Evolutionary conservation across 176 grass and related monocot species (phyloP).

Genomic region (Zoysia japonica): DNA sequence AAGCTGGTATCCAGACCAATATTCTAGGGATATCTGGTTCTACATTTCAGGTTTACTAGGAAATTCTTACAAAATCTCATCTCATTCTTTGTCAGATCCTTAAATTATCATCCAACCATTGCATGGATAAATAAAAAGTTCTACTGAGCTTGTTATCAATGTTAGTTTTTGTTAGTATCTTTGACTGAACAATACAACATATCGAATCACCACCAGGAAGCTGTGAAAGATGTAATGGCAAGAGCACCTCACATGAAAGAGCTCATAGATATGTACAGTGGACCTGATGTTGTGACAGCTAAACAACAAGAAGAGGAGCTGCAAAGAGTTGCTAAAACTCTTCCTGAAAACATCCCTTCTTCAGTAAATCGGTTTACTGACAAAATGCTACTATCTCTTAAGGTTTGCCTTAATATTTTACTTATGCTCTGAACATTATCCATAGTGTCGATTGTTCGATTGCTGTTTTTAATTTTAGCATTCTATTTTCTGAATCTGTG

Average conservation of each 20-base stretch:
- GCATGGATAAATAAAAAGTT: background rate
- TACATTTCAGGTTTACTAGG: background rate
- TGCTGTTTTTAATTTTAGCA: background rate
- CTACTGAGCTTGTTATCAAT: constrained; percentile 18
- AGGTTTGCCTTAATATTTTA: constrained; percentile 55
- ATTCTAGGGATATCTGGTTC: background rate
- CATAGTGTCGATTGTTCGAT: background rate
- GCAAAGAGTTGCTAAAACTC: constrained; percentile 76
- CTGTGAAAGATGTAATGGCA: constrained; percentile 63
- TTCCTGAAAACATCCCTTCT: constrained; percentile 65
- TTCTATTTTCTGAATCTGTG: background rate
- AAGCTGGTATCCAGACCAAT: background rate
- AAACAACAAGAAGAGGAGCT: constrained; percentile 87
- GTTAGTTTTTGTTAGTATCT: constrained; percentile 1
- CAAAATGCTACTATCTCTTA: constrained; percentile 68
- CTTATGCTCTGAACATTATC: constrained; percentile 17
- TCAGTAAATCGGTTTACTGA: constrained; percentile 84
- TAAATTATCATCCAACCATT: background rate
- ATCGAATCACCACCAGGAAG: constrained; percentile 51
- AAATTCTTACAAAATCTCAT: background rate
- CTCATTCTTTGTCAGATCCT: background rate
- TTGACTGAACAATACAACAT: constrained; percentile 34
- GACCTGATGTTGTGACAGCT: constrained; percentile 75
- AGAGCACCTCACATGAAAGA: constrained; percentile 67
- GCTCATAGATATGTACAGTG: constrained; percentile 65